phyloP scores from a whole-genome alignment of 768 basidiomycete genomes.

The Tylopilus subfusipes region DNA sequence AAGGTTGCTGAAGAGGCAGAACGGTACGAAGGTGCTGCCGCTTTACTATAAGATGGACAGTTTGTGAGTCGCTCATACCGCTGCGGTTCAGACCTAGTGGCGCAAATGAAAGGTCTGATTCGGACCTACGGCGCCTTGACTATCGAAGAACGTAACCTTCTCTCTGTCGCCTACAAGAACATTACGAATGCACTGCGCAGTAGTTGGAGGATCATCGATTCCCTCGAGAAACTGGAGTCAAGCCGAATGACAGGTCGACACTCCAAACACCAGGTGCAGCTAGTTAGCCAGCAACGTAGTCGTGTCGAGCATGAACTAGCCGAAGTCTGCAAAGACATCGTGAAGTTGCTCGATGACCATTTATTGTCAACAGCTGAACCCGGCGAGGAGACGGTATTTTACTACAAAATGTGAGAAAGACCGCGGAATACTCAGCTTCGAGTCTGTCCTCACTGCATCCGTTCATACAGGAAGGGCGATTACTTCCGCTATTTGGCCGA shows the following conservation, averaged over 20 bases:
- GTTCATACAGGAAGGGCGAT: slow-evolving; percentile 66
- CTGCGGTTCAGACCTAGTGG: slow-evolving; percentile 57
- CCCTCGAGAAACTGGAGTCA: slow-evolving; percentile 61
- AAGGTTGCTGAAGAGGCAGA: slow-evolving; percentile 87
- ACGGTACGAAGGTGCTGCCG: slow-evolving; percentile 71
- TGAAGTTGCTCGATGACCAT: slow-evolving; percentile 59
- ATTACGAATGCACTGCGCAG: slow-evolving; percentile 78
- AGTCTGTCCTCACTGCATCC: slow-evolving; percentile 8
- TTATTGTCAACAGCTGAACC: slow-evolving; percentile 59
- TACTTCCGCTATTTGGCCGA: slow-evolving; percentile 91
- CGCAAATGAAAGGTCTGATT: slow-evolving; percentile 74
- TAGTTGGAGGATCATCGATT: slow-evolving; percentile 80
- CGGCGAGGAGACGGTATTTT: slow-evolving; percentile 86
- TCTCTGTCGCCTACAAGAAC: slow-evolving; percentile 91
- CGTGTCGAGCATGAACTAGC: slow-evolving; percentile 76
- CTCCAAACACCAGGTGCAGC: slow-evolving; percentile 46
- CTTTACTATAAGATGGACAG: neutral
- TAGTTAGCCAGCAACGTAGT: slow-evolving; percentile 70
- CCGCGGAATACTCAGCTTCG: neutral
- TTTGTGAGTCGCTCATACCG: slow-evolving; percentile 16
- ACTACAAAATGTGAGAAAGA: slow-evolving; percentile 76
- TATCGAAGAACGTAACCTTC: slow-evolving; percentile 83
- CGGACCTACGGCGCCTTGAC: slow-evolving; percentile 66
- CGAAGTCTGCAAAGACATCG: slow-evolving; percentile 75
- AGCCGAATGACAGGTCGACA: slow-evolving; percentile 30